Evolutionary conservation across 139 green algal genomes (phyloP), one percentile per base, ranked within the genome.

Genomic region (Spirogloea muscicola): DNA sequence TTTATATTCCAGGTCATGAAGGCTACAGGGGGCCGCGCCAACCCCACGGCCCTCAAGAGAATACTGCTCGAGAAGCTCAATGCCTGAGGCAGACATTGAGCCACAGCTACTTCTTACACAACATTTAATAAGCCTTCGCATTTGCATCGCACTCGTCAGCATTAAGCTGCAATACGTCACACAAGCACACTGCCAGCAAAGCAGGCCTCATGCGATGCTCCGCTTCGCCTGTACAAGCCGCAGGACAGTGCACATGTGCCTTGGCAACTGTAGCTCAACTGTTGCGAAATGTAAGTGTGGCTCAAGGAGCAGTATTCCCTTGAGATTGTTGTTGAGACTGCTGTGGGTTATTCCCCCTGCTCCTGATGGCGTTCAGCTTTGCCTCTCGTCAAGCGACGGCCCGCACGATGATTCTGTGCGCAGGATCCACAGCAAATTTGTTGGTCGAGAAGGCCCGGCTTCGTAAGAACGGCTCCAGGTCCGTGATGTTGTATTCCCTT

Each of bases 391-490:
- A n/a, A n/a, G n/a, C n/a, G n/a, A n/a, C n/a, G n/a, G n/a, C n/a
- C n/a, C n/a, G 69, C 69, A 34, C 9, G 16, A 77, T 34, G 18
- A 77, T 0, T 29, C 58, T 27, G 33, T 78, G 25, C 3, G 64
- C 33, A 13, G 21, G 21, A 33, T 84, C 68, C 41, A 84, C 58
- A 33, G 60, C 40, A 73, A 95, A 95, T 33, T 86, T 79, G 49
- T 81, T 84, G 21, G 38, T 40, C 0, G 13, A 41, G 75, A 96
- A 95, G 3, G 85, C 27, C 31, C 37, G 1, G 49, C 67, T 85
- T 1, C 31, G 38, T 49, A 90, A 91, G 78, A 97, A 96, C 9
- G 83, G 80, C 21, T 78, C 33, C 29, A 96, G 58, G 82, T 97
- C 90, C 0, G 39, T 58, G 31, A 97, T 90, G 57, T 92, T 88